Base-by-base conservation (phyloP, 1,139 yeast genomes). In the Debaryomycetaceae sp. region DNA sequence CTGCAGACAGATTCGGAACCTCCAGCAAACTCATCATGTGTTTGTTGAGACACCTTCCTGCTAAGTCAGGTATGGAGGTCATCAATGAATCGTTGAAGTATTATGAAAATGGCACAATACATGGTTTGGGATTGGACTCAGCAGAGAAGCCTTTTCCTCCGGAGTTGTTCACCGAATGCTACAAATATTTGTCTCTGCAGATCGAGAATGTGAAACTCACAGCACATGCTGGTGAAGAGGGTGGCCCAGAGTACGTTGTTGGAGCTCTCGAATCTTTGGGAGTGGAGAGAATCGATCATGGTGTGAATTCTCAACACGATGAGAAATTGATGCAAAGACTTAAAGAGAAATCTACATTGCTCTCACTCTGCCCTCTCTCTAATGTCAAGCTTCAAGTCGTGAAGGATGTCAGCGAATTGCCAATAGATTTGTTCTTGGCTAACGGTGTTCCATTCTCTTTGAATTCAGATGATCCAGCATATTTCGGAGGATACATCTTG, bases 181-280 rank as follows among this genome's bases (percentile, higher is more conserved):
- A 82, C 59, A 56, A 65, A 9, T 57, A 63, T 20, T 73, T 85
- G 7, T 69, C 69, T 42, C 63, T 67, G 22, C 56, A 68, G 37
- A 76, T 69, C 54, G 80, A 83, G 30, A 59, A 72, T 41, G 74
- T 82, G 45, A 76, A 80, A 37, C 70, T 84, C 44, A 87, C 95
- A 34, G 93, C 95, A 2, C 95, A 87, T 60, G 95, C 93, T 3
- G 95, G 95, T 53, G 95, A 87, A 65, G 95, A 87, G 67, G 95
- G 93, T 42, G 87, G 84, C 51, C 80, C 87, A 39, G 73, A 78
- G 13, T 85, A 71, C 52, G 86, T 87, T 35, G 52, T 66, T 9
- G 71, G 72, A 42, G 70, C 93, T 1, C 65, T 87, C 49, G 81
- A 84, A 54, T 51, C 70, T 39, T 72, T 87, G 52, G 71, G 78